Percentiles rank a stretch among this genome's conserved stretches.
phyloP scores from a whole-genome alignment of 179 eudicot species.

The Vitellaria paradoxa region DNA sequence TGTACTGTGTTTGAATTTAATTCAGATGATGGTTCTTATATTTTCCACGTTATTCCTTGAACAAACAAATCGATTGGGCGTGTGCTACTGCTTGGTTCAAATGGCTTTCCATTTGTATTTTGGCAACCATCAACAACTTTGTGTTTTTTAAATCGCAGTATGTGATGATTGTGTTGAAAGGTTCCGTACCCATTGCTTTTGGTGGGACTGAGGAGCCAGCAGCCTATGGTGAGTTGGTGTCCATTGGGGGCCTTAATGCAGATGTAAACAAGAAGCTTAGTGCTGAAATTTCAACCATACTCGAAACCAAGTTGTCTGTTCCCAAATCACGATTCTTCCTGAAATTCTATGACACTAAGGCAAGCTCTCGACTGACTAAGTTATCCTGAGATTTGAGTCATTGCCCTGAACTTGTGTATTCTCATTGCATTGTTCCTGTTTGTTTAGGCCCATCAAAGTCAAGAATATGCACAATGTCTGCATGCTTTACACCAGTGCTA shows the following conservation, averaged over 20 bases:
- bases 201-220: conserved; percentile 95
- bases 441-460: conserved; percentile 81
- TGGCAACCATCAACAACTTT: not conserved
- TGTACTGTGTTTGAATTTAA: not conserved
- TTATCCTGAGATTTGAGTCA: conserved; percentile 10
- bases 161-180: conserved; percentile 92
- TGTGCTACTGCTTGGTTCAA: not conserved
- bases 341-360: conserved; percentile 91
- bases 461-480: conserved; percentile 91
- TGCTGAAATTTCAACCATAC: conserved; percentile 73
- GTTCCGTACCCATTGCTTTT: conserved; percentile 86
- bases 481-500: conserved; percentile 96
- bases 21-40: too few relatives aligned
- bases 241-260: conserved; percentile 83
- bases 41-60: not conserved
- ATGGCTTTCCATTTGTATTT: not conserved
- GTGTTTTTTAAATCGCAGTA: conserved; percentile 42
- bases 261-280: conserved; percentile 86
- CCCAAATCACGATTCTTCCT: conserved; percentile 78
- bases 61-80: not conserved
- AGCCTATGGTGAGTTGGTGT: conserved; percentile 88
- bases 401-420: conserved; percentile 28
- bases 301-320: conserved; percentile 73
- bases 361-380: conserved; percentile 27
- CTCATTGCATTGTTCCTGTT: conserved; percentile 51